Percentiles rank a stretch among this genome's conserved stretches.
Conservation (phyloP, 2,329 filamentous ascomycete species). For the Fusarium setosum region DNA sequence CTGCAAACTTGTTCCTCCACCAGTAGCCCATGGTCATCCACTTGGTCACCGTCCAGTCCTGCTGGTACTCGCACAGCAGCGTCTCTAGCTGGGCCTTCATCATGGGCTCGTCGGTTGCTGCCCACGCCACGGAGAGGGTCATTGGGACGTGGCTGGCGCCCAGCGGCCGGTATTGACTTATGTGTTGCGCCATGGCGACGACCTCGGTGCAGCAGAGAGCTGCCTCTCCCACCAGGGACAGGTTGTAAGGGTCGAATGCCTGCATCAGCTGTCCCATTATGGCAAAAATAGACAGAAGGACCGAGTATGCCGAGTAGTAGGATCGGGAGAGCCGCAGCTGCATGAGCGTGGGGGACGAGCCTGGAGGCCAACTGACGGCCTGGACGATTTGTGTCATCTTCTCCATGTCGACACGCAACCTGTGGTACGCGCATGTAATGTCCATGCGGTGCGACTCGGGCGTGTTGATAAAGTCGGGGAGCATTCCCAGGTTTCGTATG, state of each 20-base stretch:
- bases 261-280: conserved; percentile 33
- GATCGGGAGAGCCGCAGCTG: conserved; percentile 17
- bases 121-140: conserved; percentile 27
- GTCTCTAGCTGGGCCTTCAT: conserved; percentile 23
- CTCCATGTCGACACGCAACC: conserved; percentile 17
- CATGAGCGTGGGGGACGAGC: conserved; percentile 17
- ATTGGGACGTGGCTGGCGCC: conserved; percentile 31
- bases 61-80: conserved; percentile 25
- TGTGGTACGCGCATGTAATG: conserved; percentile 29
- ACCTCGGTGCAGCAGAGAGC: conserved; percentile 29
- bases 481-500: conserved; percentile 23
- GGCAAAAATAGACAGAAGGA: conserved; percentile 11
- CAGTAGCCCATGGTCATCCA: conserved; percentile 28
- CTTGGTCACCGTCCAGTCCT: conserved; percentile 25
- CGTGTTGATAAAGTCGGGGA: conserved; percentile 32
- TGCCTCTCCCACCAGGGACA: conserved; percentile 15
- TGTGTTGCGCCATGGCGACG: conserved; percentile 8
- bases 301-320: conserved; percentile 25
- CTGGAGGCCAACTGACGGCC: conserved; percentile 18
- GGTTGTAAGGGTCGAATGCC: conserved; percentile 28
- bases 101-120: conserved; percentile 24
- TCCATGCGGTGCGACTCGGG: conserved; percentile 33
- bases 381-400: conserved; percentile 27
- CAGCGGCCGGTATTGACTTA: conserved; percentile 22
- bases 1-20: conserved; percentile 31